These are phyloP conservation scores for Penicillium frequentans DNA, from an alignment of 2,329 filamentous ascomycete species.

Conservation along the genomic window DNA sequence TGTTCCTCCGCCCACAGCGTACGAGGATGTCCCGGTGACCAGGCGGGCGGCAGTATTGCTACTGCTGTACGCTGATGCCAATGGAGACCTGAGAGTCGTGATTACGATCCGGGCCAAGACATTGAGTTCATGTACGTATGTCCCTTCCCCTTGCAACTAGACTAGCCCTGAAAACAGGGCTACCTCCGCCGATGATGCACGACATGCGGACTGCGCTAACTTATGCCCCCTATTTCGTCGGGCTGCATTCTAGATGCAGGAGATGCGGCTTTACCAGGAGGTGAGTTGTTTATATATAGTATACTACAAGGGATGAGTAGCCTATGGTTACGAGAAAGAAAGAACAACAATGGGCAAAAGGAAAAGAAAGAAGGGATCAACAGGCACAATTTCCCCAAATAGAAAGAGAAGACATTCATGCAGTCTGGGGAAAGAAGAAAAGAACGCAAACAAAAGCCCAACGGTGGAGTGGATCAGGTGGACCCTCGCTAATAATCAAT, in stretches of 20 bases:
- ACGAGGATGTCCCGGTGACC: conserved; percentile 56
- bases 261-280: conserved; percentile 83
- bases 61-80: conserved; percentile 79
- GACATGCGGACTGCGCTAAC: conserved; percentile 19
- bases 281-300: conserved; percentile 47
- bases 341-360: not conserved
- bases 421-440: not conserved
- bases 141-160: not conserved
- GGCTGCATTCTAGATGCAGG: conserved; percentile 58
- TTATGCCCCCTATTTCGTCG: not conserved
- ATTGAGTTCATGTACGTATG: conserved; percentile 54
- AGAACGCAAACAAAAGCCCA: not conserved
- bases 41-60: conserved; percentile 84
- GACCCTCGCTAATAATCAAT: not conserved
- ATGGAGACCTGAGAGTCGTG: conserved; percentile 71
- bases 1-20: conserved; percentile 57
- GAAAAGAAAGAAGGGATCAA: not conserved
- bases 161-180: not conserved
- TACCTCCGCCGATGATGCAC: conserved; percentile 10
- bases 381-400: not conserved
- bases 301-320: not conserved
- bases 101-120: conserved; percentile 62
- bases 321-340: not conserved
- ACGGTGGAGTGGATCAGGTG: not conserved
- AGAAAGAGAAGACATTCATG: not conserved